These are phyloP conservation scores for Trapa bicornis DNA, from an alignment of 345 rosid species.

Conservation along the genomic window DNA sequence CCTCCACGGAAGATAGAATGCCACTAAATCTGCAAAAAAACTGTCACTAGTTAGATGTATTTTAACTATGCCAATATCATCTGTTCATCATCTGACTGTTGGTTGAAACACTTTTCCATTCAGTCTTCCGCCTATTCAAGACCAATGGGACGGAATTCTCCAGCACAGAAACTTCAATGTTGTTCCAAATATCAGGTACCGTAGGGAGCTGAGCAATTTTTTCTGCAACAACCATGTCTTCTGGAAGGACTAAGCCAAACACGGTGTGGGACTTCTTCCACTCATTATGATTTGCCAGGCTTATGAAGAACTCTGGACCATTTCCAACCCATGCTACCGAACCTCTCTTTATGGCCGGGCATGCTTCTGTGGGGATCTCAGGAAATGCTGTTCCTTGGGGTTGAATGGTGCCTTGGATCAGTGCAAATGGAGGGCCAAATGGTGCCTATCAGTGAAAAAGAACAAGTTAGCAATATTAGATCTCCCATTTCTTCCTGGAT, in stretches of 20 bases:
- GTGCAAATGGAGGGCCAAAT: conserved; percentile 83
- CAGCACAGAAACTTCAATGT: conserved; percentile 54
- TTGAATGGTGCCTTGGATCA: conserved; percentile 87
- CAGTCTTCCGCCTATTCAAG: conserved; percentile 31
- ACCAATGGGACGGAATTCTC: conserved; percentile 51
- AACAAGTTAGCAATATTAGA: background rate
- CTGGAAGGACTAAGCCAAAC: conserved; percentile 68
- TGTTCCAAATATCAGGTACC: conserved; percentile 66
- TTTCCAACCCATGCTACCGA: conserved; percentile 85
- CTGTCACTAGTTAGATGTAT: background rate
- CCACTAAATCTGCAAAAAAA: background rate
- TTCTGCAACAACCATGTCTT: conserved; percentile 72
- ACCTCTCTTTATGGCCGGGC: conserved; percentile 66
- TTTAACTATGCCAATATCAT: background rate
- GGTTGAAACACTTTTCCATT: background rate
- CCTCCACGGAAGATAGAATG: background rate
- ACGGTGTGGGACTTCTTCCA: conserved; percentile 68
- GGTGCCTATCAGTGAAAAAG: conserved; percentile 32
- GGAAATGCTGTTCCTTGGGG: conserved; percentile 53
- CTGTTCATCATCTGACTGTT: background rate
- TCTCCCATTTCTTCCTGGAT: too few species aligned
- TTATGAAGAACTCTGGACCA: conserved; percentile 86
- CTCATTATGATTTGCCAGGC: conserved; percentile 72
- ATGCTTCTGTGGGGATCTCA: conserved; percentile 48
- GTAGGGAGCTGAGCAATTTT: conserved; percentile 59